Percentiles rank a stretch among this genome's conserved stretches.
phyloP scores from a whole-genome alignment of 2,329 filamentous ascomycete genomes.

The Fusarium foetens region DNA sequence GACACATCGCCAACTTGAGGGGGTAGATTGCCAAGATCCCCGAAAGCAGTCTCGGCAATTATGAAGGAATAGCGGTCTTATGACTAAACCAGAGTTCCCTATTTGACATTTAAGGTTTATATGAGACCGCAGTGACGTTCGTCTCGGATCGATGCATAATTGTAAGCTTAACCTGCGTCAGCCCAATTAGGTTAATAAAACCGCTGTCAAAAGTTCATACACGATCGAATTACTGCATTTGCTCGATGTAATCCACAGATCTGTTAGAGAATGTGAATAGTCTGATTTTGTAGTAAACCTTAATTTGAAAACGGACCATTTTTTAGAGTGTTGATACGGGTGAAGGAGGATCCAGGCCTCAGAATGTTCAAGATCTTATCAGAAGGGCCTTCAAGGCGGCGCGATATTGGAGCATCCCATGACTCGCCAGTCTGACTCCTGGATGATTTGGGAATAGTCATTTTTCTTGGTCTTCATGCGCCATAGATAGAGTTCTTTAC shows the following conservation, averaged over 20 bases:
- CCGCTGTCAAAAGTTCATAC: not conserved
- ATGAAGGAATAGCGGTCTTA: not conserved
- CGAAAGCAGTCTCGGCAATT: not conserved
- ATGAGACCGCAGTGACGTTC: not conserved
- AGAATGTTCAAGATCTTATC: not conserved
- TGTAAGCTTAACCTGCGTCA: not conserved
- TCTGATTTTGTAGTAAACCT: rapidly evolving
- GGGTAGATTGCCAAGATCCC: not conserved
- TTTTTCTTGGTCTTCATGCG: rapidly evolving
- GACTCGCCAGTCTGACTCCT: not conserved
- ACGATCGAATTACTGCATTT: not conserved
- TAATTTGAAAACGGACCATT: rapidly evolving
- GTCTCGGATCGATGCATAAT: not conserved
- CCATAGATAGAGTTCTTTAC: not conserved
- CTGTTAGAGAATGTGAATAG: rapidly evolving
- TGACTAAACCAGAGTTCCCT: not conserved
- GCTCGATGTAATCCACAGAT: rapidly evolving
- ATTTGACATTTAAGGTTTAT: not conserved
- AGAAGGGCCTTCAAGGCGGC: too few relatives aligned
- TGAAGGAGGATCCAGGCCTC: too few relatives aligned
- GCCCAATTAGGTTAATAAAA: not conserved
- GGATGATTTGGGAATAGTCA: not conserved
- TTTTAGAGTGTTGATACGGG: rapidly evolving
- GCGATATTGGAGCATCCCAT: rapidly evolving
- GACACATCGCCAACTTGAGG: not conserved